A percentile compares a stretch with the other conserved stretches of the same genome.
phyloP scores from a whole-genome alignment of 805 yeast genomes.

The Ogataea salicorniae region DNA sequence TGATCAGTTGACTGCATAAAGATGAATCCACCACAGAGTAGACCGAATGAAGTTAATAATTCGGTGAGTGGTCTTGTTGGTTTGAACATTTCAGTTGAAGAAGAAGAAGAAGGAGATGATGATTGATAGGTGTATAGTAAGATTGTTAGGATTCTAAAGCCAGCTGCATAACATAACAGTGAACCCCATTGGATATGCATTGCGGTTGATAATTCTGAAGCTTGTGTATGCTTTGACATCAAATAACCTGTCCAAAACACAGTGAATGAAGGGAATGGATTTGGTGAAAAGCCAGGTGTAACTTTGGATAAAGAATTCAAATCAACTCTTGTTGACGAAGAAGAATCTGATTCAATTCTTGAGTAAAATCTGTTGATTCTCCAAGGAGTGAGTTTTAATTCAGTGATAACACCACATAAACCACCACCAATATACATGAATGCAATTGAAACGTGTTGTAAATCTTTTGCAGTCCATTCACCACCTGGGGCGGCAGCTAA shows the following conservation, averaged over 20 bases:
- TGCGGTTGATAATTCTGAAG: slow-evolving; percentile 66
- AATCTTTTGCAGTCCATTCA: slow-evolving; percentile 82
- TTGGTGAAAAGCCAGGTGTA: slow-evolving; percentile 79
- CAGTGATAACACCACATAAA: slow-evolving; percentile 80
- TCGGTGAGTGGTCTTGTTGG: slow-evolving; percentile 86
- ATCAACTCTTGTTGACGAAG: slow-evolving; percentile 8
- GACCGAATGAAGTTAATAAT: slow-evolving; percentile 68
- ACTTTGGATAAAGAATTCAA: slow-evolving; percentile 21
- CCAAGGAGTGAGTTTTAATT: slow-evolving; percentile 60
- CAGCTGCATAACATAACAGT: slow-evolving; percentile 75
- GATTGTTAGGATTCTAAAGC: slow-evolving; percentile 65
- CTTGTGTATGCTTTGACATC: slow-evolving; percentile 93
- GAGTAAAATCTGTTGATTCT: slow-evolving; percentile 32
- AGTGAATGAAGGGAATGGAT: slow-evolving; percentile 90
- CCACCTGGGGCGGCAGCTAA: slow-evolving; percentile 70
- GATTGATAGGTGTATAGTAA: slow-evolving; percentile 45
- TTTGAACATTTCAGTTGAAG: slow-evolving; percentile 14
- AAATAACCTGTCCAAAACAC: slow-evolving; percentile 94
- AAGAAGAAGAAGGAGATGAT: slow-evolving; percentile 24
- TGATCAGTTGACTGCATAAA: slow-evolving; percentile 93
- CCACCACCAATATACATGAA: slow-evolving; percentile 92
- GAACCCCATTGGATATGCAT: slow-evolving; percentile 94
- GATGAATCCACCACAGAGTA: slow-evolving; percentile 83
- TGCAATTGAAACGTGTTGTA: slow-evolving; percentile 88
- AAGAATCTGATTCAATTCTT: slow-evolving; percentile 3